phyloP scores from a whole-genome alignment of 139 green algal species.

The Raphidocelis subcapitata region DNA sequence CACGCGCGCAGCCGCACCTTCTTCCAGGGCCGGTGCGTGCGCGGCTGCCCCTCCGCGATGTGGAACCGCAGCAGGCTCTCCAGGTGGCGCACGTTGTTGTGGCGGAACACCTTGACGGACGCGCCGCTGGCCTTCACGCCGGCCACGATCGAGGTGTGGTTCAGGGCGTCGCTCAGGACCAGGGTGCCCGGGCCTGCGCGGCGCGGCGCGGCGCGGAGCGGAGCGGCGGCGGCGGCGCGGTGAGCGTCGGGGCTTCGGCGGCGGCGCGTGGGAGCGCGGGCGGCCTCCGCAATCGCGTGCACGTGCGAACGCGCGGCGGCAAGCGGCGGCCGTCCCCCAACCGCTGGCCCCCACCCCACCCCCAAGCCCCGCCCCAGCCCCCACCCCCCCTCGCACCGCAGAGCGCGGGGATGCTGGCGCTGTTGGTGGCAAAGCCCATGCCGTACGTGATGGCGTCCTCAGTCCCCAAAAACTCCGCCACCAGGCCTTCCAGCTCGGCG shows the following conservation, averaged over 20 bases:
- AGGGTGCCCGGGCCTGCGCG: conserved; percentile 77
- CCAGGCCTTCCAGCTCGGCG: conserved; percentile 76
- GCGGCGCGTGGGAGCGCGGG: no score
- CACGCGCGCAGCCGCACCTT: conserved; percentile 60
- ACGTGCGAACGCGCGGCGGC: no score
- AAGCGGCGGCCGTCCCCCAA: no score
- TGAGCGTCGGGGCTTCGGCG: background rate
- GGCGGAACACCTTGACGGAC: conserved; percentile 77
- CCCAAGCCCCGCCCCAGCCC: no score
- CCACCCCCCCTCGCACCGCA: background rate
- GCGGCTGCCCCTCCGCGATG: conserved; percentile 92
- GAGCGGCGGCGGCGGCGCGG: background rate
- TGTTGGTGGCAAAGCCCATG: conserved; percentile 99
- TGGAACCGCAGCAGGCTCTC: conserved; percentile 80
- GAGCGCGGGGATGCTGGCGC: conserved; percentile 84
- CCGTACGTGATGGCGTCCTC: conserved; percentile 88
- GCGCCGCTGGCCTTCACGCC: conserved; percentile 39
- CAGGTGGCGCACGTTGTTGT: conserved; percentile 88
- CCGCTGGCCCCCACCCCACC: no score
- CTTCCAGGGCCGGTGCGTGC: conserved; percentile 89
- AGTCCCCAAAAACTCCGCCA: conserved; percentile 90
- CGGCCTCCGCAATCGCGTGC: background rate
- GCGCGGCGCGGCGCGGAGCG: no score
- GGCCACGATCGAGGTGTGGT: conserved; percentile 96
- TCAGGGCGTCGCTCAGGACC: conserved; percentile 93